Base-by-base conservation (phyloP, 2,329 filamentous ascomycete species). In the Aspergillus viridinutans region DNA sequence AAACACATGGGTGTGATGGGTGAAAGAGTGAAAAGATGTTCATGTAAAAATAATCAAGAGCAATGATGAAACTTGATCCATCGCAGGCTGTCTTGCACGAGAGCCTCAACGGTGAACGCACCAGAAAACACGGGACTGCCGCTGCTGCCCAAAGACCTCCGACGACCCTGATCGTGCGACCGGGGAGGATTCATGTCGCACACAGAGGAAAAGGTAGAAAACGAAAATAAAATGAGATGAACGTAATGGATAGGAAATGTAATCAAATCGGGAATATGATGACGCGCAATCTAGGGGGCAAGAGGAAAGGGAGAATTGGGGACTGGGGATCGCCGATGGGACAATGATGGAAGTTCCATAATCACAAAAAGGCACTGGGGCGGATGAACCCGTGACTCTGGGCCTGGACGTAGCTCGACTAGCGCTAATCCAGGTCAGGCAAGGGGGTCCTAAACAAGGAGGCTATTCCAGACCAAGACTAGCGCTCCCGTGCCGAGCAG, bases 141-240 rank as follows among this genome's bases (percentile, higher is more conserved):
- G 62, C 65, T 69, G 58, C 71, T 74, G 50, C 72, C 72, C 60
- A 71, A 64, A 26, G 72, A 74, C 55, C 66, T 68, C 58, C 72
- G 67, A 60, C 69, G 72, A 53, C 59, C 61, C 52, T 67, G 67
- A 57, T 75, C 69, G 58, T 65, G 68, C 53, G 69, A 64, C 59
- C 66, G 64, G 38, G 71, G 65, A 52, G 66, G 68, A 60, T 73
- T 70, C 73, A 76, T 75, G 58, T 72, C 67, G 66, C 68, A 69
- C 66, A 63, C 57, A 50, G 59, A 32, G 29, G 57, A 47, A 14
- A 49, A 55, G 2, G 50, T 38, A 49, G 59, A 52, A 9, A 50
- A 51, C 45, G 48, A 49, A 40, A 28, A 23, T 17, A 23, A 60
- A 23, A 50, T 7, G 38, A 52, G 3, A 5, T n/a, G 40, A 40